Base-by-base conservation (phyloP, 75 land plant species). In the Pinus tabuliformis region DNA sequence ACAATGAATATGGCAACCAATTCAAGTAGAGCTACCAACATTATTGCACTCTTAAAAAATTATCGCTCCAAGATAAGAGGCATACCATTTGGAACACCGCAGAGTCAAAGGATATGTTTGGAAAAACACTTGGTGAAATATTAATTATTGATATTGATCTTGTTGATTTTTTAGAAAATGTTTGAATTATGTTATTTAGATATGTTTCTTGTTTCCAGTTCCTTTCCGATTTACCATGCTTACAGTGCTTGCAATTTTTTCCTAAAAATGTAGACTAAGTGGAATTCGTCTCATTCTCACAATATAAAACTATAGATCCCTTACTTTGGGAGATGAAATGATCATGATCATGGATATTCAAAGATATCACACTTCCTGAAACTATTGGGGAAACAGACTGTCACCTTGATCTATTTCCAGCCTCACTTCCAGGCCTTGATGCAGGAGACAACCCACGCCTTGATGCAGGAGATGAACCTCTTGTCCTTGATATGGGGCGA, bases 301-400 rank as follows among this genome's bases (percentile, higher is more conserved):
- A 33, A 33, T 0, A 33, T 33, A 1, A 33, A 33, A 33, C 33
- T 33, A 1, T 1, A 33, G 2, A 33, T 33, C 33, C 33, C 33
- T 33, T 1, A 33, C 1, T 33, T 33, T 33, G 33, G 33, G 33
- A 33, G 33, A 0, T 33, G 33, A 33, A 33, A 33, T 33, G 33
- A 33, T 33, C 33, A 33, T 2, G 33, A 33, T 33, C 33, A 33
- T 1, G 85, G 83, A 80, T 85, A 62, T 76, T 77, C 1, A 81
- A 84, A 63, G 93, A 91, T 74, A 84, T 81, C 56, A 78, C 74
- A 68, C 93, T 91, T 80, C 91, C 86, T 76, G 93, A 88, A 74
- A 80, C 78, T 79, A 83, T 86, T 63, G 95, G 93, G 36, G 95
- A 92, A 70, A 82, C 79, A 30, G 89, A 82, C 42, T 82, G 85